phyloP scores from a whole-genome alignment of 2,329 filamentous ascomycete genomes.

The Beauveria australis region DNA sequence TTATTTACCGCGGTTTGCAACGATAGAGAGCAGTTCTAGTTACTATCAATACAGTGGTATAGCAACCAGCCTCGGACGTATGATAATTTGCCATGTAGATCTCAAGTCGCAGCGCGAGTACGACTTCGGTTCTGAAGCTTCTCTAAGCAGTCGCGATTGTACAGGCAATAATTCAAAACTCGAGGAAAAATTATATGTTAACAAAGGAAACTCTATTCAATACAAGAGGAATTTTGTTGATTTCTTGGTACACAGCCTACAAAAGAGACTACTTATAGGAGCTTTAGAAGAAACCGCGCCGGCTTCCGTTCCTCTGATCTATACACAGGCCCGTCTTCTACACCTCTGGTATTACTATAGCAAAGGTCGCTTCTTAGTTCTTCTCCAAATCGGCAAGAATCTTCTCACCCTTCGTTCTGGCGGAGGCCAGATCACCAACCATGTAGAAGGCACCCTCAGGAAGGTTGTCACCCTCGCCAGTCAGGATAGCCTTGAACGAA shows the following conservation, averaged over 20 bases:
- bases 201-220: constrained; percentile 22
- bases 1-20: background rate
- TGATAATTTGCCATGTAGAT: background rate
- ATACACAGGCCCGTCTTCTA: constrained; percentile 42
- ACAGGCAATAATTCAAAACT: background rate
- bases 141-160: background rate
- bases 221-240: constrained; percentile 40
- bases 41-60: background rate
- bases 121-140: background rate
- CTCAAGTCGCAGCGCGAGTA: background rate
- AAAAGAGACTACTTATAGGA: constrained; percentile 48
- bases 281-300: constrained; percentile 41
- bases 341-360: constrained; percentile 28
- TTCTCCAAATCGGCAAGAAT: constrained; percentile 90
- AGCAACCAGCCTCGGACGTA: background rate
- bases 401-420: constrained; percentile 97
- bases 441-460: constrained; percentile 96
- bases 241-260: constrained; percentile 56
- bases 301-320: constrained; percentile 46
- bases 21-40: background rate
- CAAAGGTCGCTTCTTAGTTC: constrained; percentile 35
- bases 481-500: constrained; percentile 95
- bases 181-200: constrained; percentile 6
- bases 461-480: constrained; percentile 89
- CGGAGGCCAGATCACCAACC: constrained; percentile 92